phyloP scores from a whole-genome alignment of 2,329 filamentous ascomycete species.

The Penicillium sp. region DNA sequence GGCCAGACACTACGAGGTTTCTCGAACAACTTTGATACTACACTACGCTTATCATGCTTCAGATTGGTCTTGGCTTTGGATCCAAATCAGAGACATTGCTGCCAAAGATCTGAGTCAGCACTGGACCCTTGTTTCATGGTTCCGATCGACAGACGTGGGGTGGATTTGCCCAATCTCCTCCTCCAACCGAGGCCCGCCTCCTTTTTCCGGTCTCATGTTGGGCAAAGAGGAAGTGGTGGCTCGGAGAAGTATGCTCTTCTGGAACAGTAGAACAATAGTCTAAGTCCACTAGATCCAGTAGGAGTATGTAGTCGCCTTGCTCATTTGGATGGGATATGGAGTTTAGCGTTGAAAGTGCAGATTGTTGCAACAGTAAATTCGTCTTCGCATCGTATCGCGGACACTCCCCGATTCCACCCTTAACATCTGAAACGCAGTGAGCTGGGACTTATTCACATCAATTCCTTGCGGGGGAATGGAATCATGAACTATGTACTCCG shows the following conservation, averaged over 20 bases:
- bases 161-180: conserved; percentile 7
- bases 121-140: conserved; percentile 27
- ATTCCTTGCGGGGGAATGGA: no score
- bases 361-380: no score
- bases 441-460: no score
- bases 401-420: no score
- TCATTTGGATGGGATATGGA: no score
- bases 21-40: conserved; percentile 1
- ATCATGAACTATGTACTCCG: no score
- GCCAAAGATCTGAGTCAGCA: conserved; percentile 21
- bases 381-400: no score
- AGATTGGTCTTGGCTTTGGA: conserved; percentile 5
- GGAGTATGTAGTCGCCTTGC: no score
- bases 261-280: background rate
- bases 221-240: background rate
- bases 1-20: background rate
- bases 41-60: background rate
- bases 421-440: no score
- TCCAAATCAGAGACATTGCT: conserved; percentile 5
- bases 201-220: background rate
- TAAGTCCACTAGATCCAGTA: no score
- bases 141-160: conserved; percentile 15
- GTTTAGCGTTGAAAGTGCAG: no score
- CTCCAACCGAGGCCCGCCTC: conserved; percentile 4
- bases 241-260: conserved; percentile 9